These are phyloP conservation scores for Calonectria pseudoturangicola DNA, from an alignment of 2,329 filamentous ascomycete genomes.

Conservation along the genomic window DNA sequence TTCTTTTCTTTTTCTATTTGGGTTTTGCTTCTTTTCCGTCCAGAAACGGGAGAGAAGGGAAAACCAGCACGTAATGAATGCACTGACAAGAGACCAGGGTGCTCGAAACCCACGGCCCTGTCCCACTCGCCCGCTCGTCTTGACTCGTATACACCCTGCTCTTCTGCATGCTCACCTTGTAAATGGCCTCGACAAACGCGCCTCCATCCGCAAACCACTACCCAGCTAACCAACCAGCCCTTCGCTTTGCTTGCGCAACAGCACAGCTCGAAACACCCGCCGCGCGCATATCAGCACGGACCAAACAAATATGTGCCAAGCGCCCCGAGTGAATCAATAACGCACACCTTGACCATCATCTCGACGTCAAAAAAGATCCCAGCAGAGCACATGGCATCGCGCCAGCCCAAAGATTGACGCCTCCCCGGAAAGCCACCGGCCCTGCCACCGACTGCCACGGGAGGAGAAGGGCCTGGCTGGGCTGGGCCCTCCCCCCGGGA, in stretches of 20 bases:
- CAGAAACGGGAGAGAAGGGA: no score
- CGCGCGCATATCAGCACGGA: not conserved
- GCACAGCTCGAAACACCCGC: not conserved
- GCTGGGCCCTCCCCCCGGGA: not conserved
- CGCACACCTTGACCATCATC: not conserved
- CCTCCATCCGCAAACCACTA: not conserved
- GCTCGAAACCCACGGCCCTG: not conserved
- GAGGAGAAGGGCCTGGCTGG: not conserved
- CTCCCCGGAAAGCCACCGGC: conserved; percentile 32
- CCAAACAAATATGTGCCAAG: not conserved
- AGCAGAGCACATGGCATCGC: conserved; percentile 31
- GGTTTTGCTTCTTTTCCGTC: not conserved
- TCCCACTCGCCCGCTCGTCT: conserved; percentile 6
- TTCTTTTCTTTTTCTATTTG: not conserved
- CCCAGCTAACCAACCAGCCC: not conserved
- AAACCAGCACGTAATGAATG: conserved; percentile 5
- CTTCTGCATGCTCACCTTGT: not conserved
- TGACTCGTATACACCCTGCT: conserved; percentile 5
- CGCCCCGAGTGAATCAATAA: not conserved
- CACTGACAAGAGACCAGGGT: not conserved
- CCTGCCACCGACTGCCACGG: conserved; percentile 32
- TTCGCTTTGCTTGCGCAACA: not conserved
- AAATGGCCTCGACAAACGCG: not conserved
- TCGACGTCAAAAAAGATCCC: not conserved
- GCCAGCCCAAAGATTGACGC: conserved; percentile 19